phyloP scores from a whole-genome alignment of 805 yeast genomes.

The Suhomyces vadensis region DNA sequence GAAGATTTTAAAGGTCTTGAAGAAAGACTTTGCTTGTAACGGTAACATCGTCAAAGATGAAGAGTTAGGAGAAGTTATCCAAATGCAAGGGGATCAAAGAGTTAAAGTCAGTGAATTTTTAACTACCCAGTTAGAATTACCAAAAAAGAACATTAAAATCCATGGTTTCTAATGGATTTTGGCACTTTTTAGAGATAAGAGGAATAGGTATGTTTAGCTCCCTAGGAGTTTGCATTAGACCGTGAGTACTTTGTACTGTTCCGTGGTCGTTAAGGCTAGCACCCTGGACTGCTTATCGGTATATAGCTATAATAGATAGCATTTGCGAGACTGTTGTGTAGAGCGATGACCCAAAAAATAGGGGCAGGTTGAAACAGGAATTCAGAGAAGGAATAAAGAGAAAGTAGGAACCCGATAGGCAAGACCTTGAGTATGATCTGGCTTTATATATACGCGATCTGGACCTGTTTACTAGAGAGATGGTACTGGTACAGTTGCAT shows the following conservation, averaged over 20 bases:
- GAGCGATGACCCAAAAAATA: too few species aligned
- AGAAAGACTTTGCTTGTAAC: slow-evolving; percentile 98
- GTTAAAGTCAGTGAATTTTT: slow-evolving; percentile 92
- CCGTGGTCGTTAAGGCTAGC: not conserved
- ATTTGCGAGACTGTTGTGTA: not conserved
- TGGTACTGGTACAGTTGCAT: too few species aligned
- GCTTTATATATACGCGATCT: too few species aligned
- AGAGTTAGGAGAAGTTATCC: slow-evolving; percentile 95
- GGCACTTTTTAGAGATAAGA: not conserved
- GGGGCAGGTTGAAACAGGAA: too few species aligned
- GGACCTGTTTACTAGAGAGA: too few species aligned
- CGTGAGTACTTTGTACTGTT: slow-evolving; percentile 1
- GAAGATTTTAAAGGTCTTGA: slow-evolving; percentile 87
- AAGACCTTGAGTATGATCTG: too few species aligned
- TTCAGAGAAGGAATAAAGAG: too few species aligned
- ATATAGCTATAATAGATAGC: not conserved
- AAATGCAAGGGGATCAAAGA: slow-evolving; percentile 98
- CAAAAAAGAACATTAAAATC: slow-evolving; percentile 95
- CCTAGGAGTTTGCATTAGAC: not conserved
- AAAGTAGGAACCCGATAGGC: too few species aligned
- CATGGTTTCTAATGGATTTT: slow-evolving; percentile 78
- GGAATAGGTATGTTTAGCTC: not conserved
- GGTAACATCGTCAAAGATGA: slow-evolving; percentile 97
- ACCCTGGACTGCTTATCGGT: not conserved
- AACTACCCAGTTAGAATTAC: slow-evolving; percentile 80